phyloP scores from a whole-genome alignment of 495 filamentous ascomycete species.

The Aspergillus funiculosus region DNA sequence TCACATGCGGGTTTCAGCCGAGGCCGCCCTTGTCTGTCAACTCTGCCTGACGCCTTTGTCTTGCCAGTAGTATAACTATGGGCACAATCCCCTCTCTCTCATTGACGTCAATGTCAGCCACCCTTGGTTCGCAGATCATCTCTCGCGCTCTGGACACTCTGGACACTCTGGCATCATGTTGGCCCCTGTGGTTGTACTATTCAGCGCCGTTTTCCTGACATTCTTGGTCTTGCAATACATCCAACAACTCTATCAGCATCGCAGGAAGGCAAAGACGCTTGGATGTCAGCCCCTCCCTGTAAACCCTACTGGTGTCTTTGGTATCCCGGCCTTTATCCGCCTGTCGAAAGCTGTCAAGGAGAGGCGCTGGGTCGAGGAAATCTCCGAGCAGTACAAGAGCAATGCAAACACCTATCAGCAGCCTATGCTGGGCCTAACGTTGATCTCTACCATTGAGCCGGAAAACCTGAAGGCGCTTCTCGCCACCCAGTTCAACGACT shows the following conservation, averaged over 20 bases:
- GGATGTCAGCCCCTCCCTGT: slow-evolving; percentile 29
- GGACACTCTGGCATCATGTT: slow-evolving; percentile 18
- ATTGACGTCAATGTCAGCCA: too few relatives aligned
- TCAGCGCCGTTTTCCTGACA: slow-evolving; percentile 19
- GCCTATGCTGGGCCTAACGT: slow-evolving; percentile 18
- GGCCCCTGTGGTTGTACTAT: slow-evolving; percentile 17
- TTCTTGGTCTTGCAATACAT: slow-evolving; percentile 27
- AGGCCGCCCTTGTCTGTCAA: too few relatives aligned
- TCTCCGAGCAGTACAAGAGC: slow-evolving; percentile 25
- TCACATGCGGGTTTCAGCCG: too few relatives aligned
- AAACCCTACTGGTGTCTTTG: slow-evolving; percentile 24
- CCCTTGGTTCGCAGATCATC: too few relatives aligned
- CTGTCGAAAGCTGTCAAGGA: slow-evolving; percentile 27
- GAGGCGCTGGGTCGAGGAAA: slow-evolving; percentile 33
- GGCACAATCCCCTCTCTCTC: too few relatives aligned
- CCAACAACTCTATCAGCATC: slow-evolving; percentile 22
- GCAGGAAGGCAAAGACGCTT: slow-evolving; percentile 30
- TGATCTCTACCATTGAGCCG: slow-evolving; percentile 60
- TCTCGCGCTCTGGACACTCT: background rate
- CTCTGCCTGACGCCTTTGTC: too few relatives aligned
- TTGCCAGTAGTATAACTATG: too few relatives aligned
- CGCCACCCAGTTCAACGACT: slow-evolving; percentile 73
- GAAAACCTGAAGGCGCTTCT: slow-evolving; percentile 85
- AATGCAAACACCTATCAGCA: slow-evolving; percentile 37
- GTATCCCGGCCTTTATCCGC: slow-evolving; percentile 28